Evolutionary conservation across 2,329 filamentous ascomycete genomes (phyloP).

Genomic region (Cyphellophora europaea): DNA sequence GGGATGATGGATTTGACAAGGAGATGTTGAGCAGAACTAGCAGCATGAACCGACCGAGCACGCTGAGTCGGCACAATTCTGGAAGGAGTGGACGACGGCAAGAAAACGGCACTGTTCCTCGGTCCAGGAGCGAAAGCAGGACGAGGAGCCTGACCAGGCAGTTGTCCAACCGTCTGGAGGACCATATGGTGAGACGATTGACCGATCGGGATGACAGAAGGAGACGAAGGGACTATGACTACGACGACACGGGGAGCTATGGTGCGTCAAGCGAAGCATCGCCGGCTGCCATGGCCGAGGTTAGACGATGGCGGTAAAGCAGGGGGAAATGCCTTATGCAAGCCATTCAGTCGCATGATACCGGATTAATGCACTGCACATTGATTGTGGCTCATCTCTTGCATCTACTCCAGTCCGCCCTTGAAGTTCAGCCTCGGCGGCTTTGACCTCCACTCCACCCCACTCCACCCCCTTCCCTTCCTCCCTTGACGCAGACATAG

Average conservation of each 20-base stretch:
- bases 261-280: neutral
- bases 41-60: slow-evolving; percentile 2
- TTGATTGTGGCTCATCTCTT: too few relatives aligned
- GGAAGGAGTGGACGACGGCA: neutral
- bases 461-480: too few relatives aligned
- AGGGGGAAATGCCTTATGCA: too few relatives aligned
- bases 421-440: too few relatives aligned
- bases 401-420: too few relatives aligned
- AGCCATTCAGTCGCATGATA: too few relatives aligned
- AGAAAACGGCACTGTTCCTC: neutral
- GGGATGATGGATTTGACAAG: slow-evolving; percentile 12
- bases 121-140: neutral
- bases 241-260: neutral
- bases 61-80: slow-evolving; percentile 1
- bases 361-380: too few relatives aligned
- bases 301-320: too few relatives aligned
- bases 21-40: slow-evolving; percentile 1
- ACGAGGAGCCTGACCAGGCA: neutral
- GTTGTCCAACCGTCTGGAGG: slow-evolving; percentile 1
- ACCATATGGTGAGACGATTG: neutral
- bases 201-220: neutral
- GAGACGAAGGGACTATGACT: too few relatives aligned
- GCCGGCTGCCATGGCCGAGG: too few relatives aligned
- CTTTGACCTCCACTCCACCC: too few relatives aligned
- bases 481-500: too few relatives aligned